Evolutionary conservation across 306 rosid species (phyloP).

Genomic region (Ceratonia siliqua): DNA sequence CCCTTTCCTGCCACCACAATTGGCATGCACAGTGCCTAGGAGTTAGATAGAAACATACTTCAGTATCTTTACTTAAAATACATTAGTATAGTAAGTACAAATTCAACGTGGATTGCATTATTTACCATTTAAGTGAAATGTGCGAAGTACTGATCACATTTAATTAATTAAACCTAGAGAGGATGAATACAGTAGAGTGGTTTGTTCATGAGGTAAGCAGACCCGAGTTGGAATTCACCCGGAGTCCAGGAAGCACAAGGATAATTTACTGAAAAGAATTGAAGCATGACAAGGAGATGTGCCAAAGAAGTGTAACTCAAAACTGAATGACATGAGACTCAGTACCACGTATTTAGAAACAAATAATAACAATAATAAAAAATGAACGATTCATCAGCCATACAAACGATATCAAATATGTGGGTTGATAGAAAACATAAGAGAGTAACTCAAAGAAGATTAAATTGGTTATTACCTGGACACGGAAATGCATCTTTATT

Average conservation of each 20-base stretch:
- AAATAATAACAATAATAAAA: neutral
- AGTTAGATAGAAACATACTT: neutral
- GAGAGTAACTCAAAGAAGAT: conserved; percentile 1
- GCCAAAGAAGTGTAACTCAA: neutral
- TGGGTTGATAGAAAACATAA: neutral
- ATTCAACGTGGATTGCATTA: neutral
- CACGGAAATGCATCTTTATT: neutral
- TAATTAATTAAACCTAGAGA: neutral
- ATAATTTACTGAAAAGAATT: neutral
- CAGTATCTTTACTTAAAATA: neutral
- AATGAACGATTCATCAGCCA: neutral
- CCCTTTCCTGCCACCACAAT: neutral
- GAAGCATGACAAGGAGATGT: conserved; percentile 11
- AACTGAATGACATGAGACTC: neutral
- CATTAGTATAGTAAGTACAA: neutral
- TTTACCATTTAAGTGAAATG: conserved; percentile 4
- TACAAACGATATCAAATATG: conserved; percentile 1
- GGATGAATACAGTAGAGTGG: neutral
- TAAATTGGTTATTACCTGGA: neutral
- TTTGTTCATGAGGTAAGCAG: neutral
- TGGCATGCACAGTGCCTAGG: neutral
- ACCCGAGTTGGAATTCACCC: neutral
- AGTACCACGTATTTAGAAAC: neutral
- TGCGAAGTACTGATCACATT: neutral
- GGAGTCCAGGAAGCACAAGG: neutral